phyloP scores from a whole-genome alignment of 768 basidiomycete genomes.

The Clitopilus passeckerianus region DNA sequence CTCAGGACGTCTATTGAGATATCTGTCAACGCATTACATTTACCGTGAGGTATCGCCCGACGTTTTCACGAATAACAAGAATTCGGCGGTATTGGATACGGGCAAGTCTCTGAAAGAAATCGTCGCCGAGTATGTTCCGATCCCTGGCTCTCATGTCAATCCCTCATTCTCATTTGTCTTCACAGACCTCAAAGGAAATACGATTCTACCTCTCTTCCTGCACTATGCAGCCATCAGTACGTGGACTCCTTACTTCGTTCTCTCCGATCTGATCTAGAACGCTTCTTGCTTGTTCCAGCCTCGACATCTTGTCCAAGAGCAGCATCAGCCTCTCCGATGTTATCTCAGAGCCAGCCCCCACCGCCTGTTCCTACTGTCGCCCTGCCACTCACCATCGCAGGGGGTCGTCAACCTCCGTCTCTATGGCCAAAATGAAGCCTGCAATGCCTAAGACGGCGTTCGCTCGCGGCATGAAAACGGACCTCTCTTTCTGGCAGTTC shows the following conservation, averaged over 20 bases:
- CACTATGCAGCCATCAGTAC: conserved; percentile 9
- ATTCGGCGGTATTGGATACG: conserved; percentile 23
- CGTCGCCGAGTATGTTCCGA: conserved; percentile 18
- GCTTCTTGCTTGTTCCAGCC: background rate
- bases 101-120: conserved; percentile 20
- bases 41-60: conserved; percentile 19
- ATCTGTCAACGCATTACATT: conserved; percentile 18
- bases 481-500: background rate
- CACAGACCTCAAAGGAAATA: conserved; percentile 6
- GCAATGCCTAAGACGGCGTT: background rate
- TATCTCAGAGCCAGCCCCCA: conserved; percentile 10
- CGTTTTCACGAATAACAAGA: conserved; percentile 19
- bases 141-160: background rate
- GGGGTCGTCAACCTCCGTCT: background rate
- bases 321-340: conserved; percentile 12
- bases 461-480: background rate
- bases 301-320: background rate
- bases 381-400: conserved; percentile 19
- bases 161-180: background rate
- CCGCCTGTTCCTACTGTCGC: conserved; percentile 1
- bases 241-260: conserved; percentile 6
- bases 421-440: background rate
- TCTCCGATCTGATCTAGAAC: background rate
- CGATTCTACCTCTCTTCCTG: conserved; percentile 10
- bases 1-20: conserved; percentile 16